These are phyloP conservation scores for Lupinus albus DNA, from an alignment of 306 rosid species.

Conservation along the genomic window DNA sequence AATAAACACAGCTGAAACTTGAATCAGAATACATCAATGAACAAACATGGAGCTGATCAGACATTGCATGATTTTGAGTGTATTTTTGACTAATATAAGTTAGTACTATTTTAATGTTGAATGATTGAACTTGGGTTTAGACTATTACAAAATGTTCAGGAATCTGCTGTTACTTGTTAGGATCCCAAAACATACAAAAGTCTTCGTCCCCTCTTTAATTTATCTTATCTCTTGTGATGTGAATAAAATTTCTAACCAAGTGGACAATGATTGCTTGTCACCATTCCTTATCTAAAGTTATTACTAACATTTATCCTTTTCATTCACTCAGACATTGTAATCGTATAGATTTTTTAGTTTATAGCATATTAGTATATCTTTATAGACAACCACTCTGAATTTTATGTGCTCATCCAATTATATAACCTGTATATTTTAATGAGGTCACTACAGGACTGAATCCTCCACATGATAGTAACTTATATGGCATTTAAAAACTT, in stretches of 20 bases:
- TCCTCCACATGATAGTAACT: no score
- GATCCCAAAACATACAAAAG: slow-evolving; percentile 30
- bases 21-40: slow-evolving; percentile 13
- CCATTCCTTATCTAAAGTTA: neutral
- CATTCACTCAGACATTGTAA: no score
- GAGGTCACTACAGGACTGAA: no score
- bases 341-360: no score
- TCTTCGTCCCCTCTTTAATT: neutral
- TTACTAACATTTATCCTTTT: no score
- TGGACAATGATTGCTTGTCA: slow-evolving; percentile 38
- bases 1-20: slow-evolving; percentile 27
- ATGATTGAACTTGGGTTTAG: slow-evolving; percentile 19
- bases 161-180: slow-evolving; percentile 10
- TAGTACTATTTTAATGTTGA: neutral
- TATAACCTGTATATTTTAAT: no score
- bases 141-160: neutral
- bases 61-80: neutral
- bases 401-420: no score
- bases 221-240: neutral
- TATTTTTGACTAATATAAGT: neutral
- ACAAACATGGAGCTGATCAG: neutral
- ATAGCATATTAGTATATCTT: no score
- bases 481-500: no score
- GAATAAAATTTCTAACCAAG: neutral
- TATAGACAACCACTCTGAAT: no score